These are phyloP conservation scores for Neurospora sp. DNA, from an alignment of 495 filamentous ascomycete genomes.

Conservation along the genomic window DNA sequence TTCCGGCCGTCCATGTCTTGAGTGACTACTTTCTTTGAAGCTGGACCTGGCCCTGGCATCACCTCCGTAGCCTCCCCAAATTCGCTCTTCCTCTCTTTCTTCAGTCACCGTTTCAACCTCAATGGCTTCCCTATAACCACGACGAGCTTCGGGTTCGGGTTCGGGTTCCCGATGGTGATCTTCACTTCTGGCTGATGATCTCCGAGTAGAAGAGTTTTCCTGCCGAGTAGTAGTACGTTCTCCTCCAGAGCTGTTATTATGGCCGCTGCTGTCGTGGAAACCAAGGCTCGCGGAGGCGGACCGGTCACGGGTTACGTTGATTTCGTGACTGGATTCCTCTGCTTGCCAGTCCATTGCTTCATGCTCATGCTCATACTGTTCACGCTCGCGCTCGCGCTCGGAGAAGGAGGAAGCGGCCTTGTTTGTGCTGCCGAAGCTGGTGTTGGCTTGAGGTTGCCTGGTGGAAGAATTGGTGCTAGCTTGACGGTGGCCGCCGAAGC, in stretches of 20 bases:
- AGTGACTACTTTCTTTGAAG: background rate
- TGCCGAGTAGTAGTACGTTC: background rate
- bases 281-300: background rate
- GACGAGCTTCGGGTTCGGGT: background rate
- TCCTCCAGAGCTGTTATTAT: background rate
- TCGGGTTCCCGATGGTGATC: background rate
- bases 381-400: background rate
- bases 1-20: background rate
- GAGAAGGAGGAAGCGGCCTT: background rate
- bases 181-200: background rate
- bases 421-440: background rate
- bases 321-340: background rate
- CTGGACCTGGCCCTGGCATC: background rate
- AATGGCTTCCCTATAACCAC: background rate
- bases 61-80: background rate
- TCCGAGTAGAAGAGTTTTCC: background rate
- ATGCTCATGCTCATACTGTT: background rate
- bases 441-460: background rate
- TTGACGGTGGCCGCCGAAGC: background rate
- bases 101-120: background rate
- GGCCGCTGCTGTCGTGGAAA: background rate
- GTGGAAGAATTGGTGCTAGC: background rate
- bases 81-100: background rate
- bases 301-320: background rate
- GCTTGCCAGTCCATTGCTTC: background rate